phyloP scores from a whole-genome alignment of 257 asterid genomes.

The Solanum virginianum region DNA sequence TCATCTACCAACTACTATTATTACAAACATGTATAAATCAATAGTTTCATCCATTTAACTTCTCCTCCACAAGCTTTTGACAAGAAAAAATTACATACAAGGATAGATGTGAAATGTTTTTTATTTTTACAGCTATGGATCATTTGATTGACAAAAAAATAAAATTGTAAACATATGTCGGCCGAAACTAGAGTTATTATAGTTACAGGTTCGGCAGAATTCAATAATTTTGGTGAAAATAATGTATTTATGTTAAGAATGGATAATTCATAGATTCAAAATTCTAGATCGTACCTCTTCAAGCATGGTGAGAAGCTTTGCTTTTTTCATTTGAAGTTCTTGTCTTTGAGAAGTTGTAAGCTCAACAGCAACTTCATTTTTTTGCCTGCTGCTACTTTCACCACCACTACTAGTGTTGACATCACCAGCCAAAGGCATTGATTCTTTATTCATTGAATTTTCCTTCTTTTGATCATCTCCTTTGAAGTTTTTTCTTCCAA shows the following conservation, averaged over 20 bases:
- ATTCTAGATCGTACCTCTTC: constrained; percentile 43
- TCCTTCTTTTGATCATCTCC: constrained; percentile 7
- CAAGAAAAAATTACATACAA: neutral
- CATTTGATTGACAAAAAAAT: neutral
- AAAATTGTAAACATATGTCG: neutral
- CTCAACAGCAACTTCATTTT: constrained; percentile 7
- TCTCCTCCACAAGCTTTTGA: neutral
- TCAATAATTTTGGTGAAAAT: neutral
- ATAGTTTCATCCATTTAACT: neutral
- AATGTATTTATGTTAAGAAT: neutral
- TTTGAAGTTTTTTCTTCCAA: constrained; percentile 24
- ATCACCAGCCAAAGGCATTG: neutral
- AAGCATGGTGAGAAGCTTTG: constrained; percentile 53
- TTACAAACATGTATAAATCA: neutral
- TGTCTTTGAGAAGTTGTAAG: constrained; percentile 56
- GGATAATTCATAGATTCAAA: neutral
- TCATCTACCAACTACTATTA: neutral
- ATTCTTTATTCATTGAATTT: constrained; percentile 6
- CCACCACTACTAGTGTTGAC: neutral
- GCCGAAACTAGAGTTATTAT: neutral
- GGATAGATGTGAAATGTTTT: neutral
- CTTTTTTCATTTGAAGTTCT: constrained; percentile 72
- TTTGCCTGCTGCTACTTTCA: neutral
- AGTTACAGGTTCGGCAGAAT: neutral
- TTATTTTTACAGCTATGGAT: neutral